Percentiles rank a stretch among this genome's conserved stretches.
These are phyloP conservation scores for Coccomyxa subellipsoidea DNA, from an alignment of 163 green algal genomes.

Conservation along the genomic window DNA sequence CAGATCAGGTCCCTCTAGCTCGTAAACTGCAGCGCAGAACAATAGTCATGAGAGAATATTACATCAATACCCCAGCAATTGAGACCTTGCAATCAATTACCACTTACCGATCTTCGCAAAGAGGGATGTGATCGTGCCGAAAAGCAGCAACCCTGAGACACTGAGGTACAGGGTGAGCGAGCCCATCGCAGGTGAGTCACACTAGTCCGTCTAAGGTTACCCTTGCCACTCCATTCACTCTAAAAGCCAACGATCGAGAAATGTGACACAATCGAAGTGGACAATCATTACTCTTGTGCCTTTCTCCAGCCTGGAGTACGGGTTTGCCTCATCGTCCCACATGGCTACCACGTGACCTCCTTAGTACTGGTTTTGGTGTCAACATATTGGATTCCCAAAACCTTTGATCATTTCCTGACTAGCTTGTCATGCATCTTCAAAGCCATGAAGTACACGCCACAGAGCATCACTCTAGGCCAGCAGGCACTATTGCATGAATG, in stretches of 20 bases:
- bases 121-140: conserved; percentile 1
- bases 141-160: neutral
- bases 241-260: neutral
- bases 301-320: neutral
- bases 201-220: neutral
- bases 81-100: neutral
- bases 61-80: too few species aligned
- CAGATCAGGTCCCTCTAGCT: conserved; percentile 53
- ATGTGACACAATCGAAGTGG: too few species aligned
- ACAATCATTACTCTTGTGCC: neutral
- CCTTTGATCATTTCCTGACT: neutral
- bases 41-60: neutral
- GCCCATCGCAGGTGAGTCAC: neutral
- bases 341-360: neutral
- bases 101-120: conserved; percentile 1
- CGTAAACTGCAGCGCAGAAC: conserved; percentile 62
- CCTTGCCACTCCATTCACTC: neutral
- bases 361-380: neutral
- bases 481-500: neutral
- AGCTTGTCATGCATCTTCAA: neutral
- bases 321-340: neutral
- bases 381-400: too few species aligned
- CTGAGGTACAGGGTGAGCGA: neutral
- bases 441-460: neutral
- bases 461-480: neutral